Evolutionary conservation across 2,329 filamentous ascomycete genomes (phyloP).

Genomic region (Didymella segeticola): DNA sequence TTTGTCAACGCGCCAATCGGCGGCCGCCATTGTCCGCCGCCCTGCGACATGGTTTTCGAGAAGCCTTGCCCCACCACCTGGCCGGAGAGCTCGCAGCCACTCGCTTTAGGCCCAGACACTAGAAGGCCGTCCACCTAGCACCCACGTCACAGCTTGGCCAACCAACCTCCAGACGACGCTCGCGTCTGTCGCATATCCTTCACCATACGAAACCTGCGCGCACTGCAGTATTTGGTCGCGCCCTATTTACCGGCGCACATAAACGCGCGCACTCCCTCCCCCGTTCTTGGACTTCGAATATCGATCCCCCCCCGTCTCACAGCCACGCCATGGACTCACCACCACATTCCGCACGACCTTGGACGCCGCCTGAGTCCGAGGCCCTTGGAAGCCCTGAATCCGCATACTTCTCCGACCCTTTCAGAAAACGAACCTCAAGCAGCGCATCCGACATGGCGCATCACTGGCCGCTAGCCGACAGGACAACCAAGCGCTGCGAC

Average conservation of each 20-base stretch:
- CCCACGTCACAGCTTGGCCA: constrained; percentile 21
- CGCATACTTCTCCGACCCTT: constrained; percentile 32
- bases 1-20: constrained; percentile 14
- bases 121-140: constrained; percentile 3
- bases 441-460: constrained; percentile 19
- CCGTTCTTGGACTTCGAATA: constrained; percentile 15
- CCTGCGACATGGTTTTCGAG: constrained; percentile 12
- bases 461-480: constrained; percentile 19
- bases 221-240: constrained; percentile 5
- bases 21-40: constrained; percentile 10
- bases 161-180: constrained; percentile 6
- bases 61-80: constrained; percentile 9
- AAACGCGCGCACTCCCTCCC: constrained; percentile 11
- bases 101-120: constrained; percentile 1
- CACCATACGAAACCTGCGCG: constrained; percentile 6
- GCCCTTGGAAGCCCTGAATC: constrained; percentile 19
- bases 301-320: constrained; percentile 15
- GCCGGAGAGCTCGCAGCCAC: constrained; percentile 5
- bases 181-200: constrained; percentile 15
- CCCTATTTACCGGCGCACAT: constrained; percentile 12
- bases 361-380: constrained; percentile 41
- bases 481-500: constrained; percentile 15
- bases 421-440: constrained; percentile 18
- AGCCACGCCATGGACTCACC: constrained; percentile 31
- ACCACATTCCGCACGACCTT: constrained; percentile 33